Base-by-base conservation (phyloP, 768 basidiomycete species). In the Hericium coralloides region DNA sequence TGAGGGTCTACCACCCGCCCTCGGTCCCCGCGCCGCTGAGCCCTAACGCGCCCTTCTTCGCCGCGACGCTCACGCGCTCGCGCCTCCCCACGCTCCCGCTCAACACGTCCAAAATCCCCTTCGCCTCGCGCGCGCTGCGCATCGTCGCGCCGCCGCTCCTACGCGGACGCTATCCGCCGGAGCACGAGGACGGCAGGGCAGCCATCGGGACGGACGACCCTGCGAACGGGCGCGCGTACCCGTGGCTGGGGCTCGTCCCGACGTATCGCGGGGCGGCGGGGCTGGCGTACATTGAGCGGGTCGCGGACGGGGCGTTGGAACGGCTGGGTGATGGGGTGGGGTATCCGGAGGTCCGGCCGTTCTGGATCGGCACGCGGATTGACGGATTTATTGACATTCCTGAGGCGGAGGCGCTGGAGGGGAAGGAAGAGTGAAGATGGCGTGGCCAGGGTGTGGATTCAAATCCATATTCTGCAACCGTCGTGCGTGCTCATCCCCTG, bases 311-410 rank as follows among this genome's bases (percentile, higher is more conserved):
- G 14, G 58, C 51, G 6, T 43, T 22, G 12, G 37, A 45, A 48
- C n/a, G 3, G 17, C 55, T 53, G n/a, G 59, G 61, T 10, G 61
- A 62, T 10, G 61, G 59, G 38, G 12, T 54, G 12, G 23, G 48
- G 1, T 62, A 36, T 26, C 61, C 61, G 0, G 23, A 20, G 48
- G 14, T 52, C 20, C 12, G 55, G 9, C 36, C 50, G 10, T 47
- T 49, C 36, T 56, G 56, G 59, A 50, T 57, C 26, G 61, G 59
- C 14, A 25, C 7, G 12, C 52, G 38, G 18, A 60, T 62, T 31
- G 55, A 59, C 15, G 61, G 61, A 3, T 3, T 23, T 12, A 37
- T 62, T 5, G 2, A 43, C 9, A 22, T 57, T 36, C 45, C 56
- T 0, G 39, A 1, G 1, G 22, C 59, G 10, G 49, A 25, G 12